A percentile compares a stretch with the other conserved stretches of the same genome.
Evolutionary conservation across 2,329 filamentous ascomycete species (phyloP).

Genomic region (Dactylonectria estremocensis): DNA sequence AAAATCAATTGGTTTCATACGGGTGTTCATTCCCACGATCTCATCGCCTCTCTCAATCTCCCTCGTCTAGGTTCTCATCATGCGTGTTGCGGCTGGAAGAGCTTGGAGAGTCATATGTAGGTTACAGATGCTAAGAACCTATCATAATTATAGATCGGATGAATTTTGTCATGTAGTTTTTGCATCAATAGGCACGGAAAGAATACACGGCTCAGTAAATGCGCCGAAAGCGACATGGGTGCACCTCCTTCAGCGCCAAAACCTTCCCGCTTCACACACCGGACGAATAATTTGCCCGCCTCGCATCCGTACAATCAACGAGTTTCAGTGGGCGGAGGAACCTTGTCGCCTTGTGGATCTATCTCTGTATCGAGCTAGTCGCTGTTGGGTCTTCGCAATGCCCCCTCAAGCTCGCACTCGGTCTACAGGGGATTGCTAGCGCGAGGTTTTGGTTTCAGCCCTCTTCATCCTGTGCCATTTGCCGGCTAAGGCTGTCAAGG

Average conservation of each 20-base stretch:
- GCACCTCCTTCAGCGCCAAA: not conserved
- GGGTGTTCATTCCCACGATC: too few relatives aligned
- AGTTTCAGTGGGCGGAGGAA: not conserved
- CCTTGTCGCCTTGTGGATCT: not conserved
- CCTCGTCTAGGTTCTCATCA: too few relatives aligned
- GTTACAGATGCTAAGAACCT: too few relatives aligned
- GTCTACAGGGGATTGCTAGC: not conserved
- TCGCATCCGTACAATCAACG: too few relatives aligned
- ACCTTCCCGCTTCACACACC: not conserved
- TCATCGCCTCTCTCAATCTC: too few relatives aligned
- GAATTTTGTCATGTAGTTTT: too few relatives aligned
- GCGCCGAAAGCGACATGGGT: not conserved
- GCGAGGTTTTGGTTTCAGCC: not conserved
- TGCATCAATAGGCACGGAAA: too few relatives aligned
- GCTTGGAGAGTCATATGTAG: too few relatives aligned
- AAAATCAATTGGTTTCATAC: too few relatives aligned
- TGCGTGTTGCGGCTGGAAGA: too few relatives aligned
- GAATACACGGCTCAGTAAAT: not conserved
- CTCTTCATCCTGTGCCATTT: not conserved
- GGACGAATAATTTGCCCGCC: not conserved
- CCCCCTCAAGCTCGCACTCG: constrained; percentile 1
- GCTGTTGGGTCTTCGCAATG: not conserved
- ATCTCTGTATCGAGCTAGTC: not conserved
- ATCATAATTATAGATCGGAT: too few relatives aligned
- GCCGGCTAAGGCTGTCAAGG: not conserved